Conservation (phyloP, 495 filamentous ascomycete species). For the Neurospora cerealis region DNA sequence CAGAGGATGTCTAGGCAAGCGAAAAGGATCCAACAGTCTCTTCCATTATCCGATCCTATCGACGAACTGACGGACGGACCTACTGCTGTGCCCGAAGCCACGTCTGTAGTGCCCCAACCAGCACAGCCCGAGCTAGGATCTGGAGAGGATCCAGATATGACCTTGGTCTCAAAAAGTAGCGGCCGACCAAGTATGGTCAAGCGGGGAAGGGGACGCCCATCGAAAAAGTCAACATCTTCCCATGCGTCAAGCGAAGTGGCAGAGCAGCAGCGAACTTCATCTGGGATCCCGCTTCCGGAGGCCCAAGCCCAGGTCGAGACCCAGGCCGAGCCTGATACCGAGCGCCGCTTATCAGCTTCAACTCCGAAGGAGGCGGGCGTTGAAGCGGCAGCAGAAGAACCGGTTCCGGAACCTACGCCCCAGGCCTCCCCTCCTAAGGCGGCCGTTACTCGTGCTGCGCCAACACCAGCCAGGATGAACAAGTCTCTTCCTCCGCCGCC, state of each 20-base stretch:
- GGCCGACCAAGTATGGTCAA: conserved; percentile 21
- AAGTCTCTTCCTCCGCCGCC: conserved; percentile 23
- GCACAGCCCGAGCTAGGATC: conserved; percentile 20
- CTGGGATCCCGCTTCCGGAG: background rate
- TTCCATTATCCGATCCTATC: conserved; percentile 5
- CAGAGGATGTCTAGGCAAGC: conserved; percentile 36
- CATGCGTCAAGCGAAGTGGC: conserved; percentile 7
- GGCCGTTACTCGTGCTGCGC: conserved; percentile 5
- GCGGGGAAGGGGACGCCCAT: conserved; percentile 20
- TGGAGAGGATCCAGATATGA: conserved; percentile 31
- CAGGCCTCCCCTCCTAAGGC: background rate
- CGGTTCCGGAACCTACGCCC: background rate
- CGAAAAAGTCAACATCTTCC: conserved; percentile 20
- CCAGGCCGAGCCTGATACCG: background rate
- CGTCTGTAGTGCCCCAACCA: conserved; percentile 13
- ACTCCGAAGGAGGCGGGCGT: background rate
- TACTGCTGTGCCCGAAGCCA: conserved; percentile 10
- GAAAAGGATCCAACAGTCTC: conserved; percentile 31
- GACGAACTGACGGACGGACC: conserved; percentile 15
- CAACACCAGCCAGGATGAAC: conserved; percentile 10
- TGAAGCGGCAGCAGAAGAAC: background rate
- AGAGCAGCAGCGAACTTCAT: conserved; percentile 5
- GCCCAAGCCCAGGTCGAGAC: background rate
- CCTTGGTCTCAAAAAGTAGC: conserved; percentile 23
- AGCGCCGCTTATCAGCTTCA: background rate